These are phyloP conservation scores for Boletus bicolor DNA, from an alignment of 768 basidiomycete species.

Conservation along the genomic window DNA sequence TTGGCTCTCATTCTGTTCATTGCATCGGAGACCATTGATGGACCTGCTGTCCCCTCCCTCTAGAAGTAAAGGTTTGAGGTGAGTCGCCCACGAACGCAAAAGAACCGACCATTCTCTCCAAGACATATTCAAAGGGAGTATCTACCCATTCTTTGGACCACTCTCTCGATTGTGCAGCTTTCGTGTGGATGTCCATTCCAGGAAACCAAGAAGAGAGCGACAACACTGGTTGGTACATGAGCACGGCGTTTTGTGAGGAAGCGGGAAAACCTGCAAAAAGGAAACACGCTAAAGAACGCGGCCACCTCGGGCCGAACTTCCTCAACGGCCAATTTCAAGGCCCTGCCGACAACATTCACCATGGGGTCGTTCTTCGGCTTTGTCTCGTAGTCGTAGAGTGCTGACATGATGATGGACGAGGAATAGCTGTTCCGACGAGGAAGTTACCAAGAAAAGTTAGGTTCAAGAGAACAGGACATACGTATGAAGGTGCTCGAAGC, in stretches of 20 bases:
- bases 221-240: constrained; percentile 20
- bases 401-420: constrained; percentile 29
- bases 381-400: constrained; percentile 33
- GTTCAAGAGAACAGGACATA: not conserved
- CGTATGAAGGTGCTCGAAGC: constrained; percentile 21
- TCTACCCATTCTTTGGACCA: constrained; percentile 21
- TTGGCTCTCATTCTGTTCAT: constrained; percentile 4
- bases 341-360: constrained; percentile 25
- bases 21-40: constrained; percentile 18
- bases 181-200: constrained; percentile 28
- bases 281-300: constrained; percentile 16
- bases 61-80: not conserved
- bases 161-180: constrained; percentile 17
- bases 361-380: constrained; percentile 27
- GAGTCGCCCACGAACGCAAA: not conserved
- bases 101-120: constrained; percentile 13
- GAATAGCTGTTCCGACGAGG: constrained; percentile 18
- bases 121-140: constrained; percentile 16
- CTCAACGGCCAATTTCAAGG: constrained; percentile 21
- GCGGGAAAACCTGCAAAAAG: not conserved
- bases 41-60: constrained; percentile 13
- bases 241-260: constrained; percentile 1
- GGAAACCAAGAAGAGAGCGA: constrained; percentile 28
- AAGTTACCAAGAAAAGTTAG: not conserved
- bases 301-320: constrained; percentile 25